A percentile compares a stretch with the other conserved stretches of the same genome.
Conservation (phyloP, 345 rosid species). For the Populus pruinosa region DNA sequence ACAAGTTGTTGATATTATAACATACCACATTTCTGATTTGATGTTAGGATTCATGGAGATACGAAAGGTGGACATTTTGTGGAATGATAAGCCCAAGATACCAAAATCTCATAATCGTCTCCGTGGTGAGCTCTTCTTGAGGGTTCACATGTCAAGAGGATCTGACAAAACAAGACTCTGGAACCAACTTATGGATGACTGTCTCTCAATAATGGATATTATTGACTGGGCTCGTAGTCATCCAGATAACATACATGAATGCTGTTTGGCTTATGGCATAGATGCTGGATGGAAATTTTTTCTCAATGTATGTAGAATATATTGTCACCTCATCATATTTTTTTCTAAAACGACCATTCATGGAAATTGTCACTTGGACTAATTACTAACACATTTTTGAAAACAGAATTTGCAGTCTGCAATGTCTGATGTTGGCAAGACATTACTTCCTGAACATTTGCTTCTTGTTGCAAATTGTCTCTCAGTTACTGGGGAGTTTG, state of each 20-base stretch:
- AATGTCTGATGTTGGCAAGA: constrained; percentile 71
- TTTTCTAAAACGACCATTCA: not conserved
- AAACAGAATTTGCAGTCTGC: constrained; percentile 74
- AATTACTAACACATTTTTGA: constrained; percentile 5
- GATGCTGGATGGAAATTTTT: constrained; percentile 71
- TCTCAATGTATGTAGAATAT: constrained; percentile 48
- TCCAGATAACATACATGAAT: constrained; percentile 72
- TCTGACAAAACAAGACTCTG: constrained; percentile 50
- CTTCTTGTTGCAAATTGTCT: constrained; percentile 59
- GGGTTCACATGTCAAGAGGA: constrained; percentile 53
- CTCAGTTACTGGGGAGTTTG: constrained; percentile 87
- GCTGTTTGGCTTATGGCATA: constrained; percentile 68
- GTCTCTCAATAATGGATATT: constrained; percentile 61
- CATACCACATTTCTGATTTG: constrained; percentile 15
- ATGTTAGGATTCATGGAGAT: constrained; percentile 65
- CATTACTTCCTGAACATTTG: constrained; percentile 65
- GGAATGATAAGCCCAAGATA: constrained; percentile 55
- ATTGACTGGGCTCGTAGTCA: constrained; percentile 90
- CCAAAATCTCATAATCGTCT: constrained; percentile 23
- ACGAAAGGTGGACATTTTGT: constrained; percentile 71
- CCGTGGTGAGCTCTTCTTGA: constrained; percentile 73
- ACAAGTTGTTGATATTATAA: not conserved
- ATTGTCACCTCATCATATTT: not conserved
- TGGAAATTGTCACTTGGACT: not conserved
- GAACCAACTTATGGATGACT: constrained; percentile 56